A percentile compares a stretch with the other conserved stretches of the same genome.
Evolutionary conservation across 805 yeast species (phyloP).

Genomic region (Cyberlindnera galapagoensis): DNA sequence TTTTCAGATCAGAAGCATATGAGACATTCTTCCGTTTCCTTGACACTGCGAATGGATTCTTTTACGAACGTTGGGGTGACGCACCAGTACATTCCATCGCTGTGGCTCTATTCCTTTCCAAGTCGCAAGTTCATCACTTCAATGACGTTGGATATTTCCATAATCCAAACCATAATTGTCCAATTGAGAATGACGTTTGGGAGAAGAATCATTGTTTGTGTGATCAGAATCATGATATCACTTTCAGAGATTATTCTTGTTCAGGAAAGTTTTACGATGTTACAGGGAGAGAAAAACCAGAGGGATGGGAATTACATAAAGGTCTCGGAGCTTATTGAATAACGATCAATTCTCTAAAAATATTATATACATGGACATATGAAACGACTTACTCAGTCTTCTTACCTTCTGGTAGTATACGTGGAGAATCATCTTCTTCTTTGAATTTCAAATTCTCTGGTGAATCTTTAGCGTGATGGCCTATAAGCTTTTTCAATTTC

Average conservation of each 20-base stretch:
- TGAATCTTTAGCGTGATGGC: conserved; percentile 65
- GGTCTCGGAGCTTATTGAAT: conserved; percentile 14
- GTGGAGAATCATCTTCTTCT: conserved; percentile 1
- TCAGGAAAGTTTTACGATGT: conserved; percentile 52
- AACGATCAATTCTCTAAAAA: neutral
- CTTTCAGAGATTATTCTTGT: conserved; percentile 71
- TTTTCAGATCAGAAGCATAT: conserved; percentile 56
- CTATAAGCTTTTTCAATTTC: conserved; percentile 40
- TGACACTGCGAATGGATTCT: conserved; percentile 70
- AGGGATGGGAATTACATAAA: conserved; percentile 57
- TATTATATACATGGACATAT: neutral
- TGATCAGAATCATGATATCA: conserved; percentile 57
- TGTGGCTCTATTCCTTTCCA: conserved; percentile 51
- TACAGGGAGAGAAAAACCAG: conserved; percentile 49
- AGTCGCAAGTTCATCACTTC: conserved; percentile 60
- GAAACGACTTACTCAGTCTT: neutral
- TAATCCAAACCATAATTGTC: conserved; percentile 54
- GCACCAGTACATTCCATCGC: conserved; percentile 83
- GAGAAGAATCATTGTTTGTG: conserved; percentile 44
- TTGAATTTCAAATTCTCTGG: conserved; percentile 32
- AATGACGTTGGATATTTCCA: conserved; percentile 81
- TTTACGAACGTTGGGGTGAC: conserved; percentile 89
- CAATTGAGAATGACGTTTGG: conserved; percentile 41
- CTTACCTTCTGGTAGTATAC: conserved; percentile 4
- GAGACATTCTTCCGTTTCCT: conserved; percentile 52